A percentile compares a stretch with the other conserved stretches of the same genome.
Conservation (phyloP, 192 early-diverging fungal genomes). For the Mortierella claussenii region DNA sequence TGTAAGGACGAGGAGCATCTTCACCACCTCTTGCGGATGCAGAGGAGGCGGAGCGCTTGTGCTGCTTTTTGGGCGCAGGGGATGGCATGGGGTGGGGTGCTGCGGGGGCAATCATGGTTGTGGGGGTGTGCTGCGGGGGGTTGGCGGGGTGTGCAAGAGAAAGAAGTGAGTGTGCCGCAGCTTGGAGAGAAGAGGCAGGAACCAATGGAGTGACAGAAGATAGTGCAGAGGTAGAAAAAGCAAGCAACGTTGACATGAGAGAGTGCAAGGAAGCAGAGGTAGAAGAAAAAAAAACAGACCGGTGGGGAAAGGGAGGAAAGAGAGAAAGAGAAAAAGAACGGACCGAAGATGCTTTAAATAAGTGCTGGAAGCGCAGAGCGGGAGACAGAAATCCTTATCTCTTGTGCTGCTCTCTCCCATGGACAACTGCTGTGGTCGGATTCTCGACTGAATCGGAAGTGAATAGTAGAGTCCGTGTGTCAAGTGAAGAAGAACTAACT, state of each 20-base stretch:
- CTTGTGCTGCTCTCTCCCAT: neutral
- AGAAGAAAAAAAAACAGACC: neutral
- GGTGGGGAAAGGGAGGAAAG: conserved; percentile 1
- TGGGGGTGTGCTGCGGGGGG: neutral
- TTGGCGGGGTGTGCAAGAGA: conserved; percentile 8
- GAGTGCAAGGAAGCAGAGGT: neutral
- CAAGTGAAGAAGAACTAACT: neutral
- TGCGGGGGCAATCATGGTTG: neutral
- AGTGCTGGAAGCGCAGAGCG: neutral
- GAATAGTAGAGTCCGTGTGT: conserved; percentile 7
- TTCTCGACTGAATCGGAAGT: conserved; percentile 11
- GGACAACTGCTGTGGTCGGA: neutral
- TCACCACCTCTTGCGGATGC: conserved; percentile 46
- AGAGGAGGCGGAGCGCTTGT: conserved; percentile 51
- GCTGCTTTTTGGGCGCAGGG: conserved; percentile 54
- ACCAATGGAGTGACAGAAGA: too few relatives aligned
- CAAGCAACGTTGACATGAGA: neutral
- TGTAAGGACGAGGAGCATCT: conserved; percentile 70
- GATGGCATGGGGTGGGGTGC: neutral
- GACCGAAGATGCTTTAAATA: neutral
- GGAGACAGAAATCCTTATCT: neutral
- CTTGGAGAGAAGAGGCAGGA: too few relatives aligned
- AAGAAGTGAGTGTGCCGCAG: conserved; percentile 53
- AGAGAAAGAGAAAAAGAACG: conserved; percentile 1
- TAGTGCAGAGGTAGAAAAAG: conserved; percentile 1